phyloP scores from a whole-genome alignment of 2,329 filamentous ascomycete species.

The Scopulariopsis brevicaulis region DNA sequence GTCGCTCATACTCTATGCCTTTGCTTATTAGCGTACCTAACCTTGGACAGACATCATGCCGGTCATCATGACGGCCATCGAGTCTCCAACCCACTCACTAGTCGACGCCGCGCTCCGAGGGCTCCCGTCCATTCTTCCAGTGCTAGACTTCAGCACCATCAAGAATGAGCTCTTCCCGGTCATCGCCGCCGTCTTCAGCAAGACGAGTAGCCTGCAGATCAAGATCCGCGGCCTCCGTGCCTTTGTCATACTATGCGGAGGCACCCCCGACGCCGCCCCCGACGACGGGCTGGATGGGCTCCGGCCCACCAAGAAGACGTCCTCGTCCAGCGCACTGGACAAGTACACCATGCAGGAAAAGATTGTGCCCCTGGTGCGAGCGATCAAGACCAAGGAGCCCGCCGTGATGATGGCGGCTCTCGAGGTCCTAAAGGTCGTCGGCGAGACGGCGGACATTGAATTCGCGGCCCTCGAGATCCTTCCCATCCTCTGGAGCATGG shows the following conservation, averaged over 20 bases:
- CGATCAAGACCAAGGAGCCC: slow-evolving; percentile 95
- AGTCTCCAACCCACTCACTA: slow-evolving; percentile 79
- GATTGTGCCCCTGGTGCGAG: slow-evolving; percentile 79
- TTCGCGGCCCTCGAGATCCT: slow-evolving; percentile 88
- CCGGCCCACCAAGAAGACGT: slow-evolving; percentile 44
- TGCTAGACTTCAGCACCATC: slow-evolving; percentile 91
- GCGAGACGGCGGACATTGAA: slow-evolving; percentile 70
- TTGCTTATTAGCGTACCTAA: slow-evolving; percentile 1
- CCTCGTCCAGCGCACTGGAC: slow-evolving; percentile 59
- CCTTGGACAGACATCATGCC: slow-evolving; percentile 63
- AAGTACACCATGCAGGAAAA: slow-evolving; percentile 99
- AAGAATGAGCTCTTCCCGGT: slow-evolving; percentile 96
- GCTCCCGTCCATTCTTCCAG: slow-evolving; percentile 68
- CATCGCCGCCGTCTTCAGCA: slow-evolving; percentile 81
- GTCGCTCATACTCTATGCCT: slow-evolving; percentile 14
- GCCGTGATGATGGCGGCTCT: slow-evolving; percentile 94
- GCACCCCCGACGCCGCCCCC: slow-evolving; percentile 39
- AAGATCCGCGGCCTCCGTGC: slow-evolving; percentile 88
- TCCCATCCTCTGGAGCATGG: slow-evolving; percentile 85
- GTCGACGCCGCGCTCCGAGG: slow-evolving; percentile 77
- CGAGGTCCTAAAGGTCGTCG: slow-evolving; percentile 74
- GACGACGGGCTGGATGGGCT: slow-evolving; percentile 71
- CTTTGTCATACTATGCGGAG: slow-evolving; percentile 81
- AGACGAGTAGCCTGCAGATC: slow-evolving; percentile 86
- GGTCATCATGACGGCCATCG: slow-evolving; percentile 70